phyloP scores from a whole-genome alignment of 78 protist species.

The Dictyostelium firmibasis region DNA sequence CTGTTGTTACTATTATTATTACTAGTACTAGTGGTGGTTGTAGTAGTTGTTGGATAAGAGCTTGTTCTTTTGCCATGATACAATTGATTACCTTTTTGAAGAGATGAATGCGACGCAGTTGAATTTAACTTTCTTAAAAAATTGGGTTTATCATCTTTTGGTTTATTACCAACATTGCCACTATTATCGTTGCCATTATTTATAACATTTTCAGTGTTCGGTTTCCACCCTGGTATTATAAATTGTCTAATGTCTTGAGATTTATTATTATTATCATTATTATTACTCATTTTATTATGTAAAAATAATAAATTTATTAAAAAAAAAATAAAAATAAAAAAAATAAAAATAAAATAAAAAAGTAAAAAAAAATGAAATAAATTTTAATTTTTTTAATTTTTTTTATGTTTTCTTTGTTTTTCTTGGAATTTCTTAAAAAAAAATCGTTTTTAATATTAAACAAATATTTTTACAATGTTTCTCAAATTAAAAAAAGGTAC shows the following conservation, averaged over 20 bases:
- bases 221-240: background rate
- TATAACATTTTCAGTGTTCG: background rate
- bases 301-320: too few relatives aligned
- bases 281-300: background rate
- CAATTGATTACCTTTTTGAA: background rate
- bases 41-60: background rate
- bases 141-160: background rate
- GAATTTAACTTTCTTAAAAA: background rate
- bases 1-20: background rate
- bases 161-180: background rate
- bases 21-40: background rate
- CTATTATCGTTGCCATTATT: background rate
- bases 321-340: too few relatives aligned
- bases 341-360: too few relatives aligned
- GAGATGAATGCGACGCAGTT: background rate
- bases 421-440: background rate
- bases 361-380: too few relatives aligned
- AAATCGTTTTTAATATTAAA: too few relatives aligned
- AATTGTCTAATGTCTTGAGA: background rate
- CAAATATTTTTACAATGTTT: too few relatives aligned
- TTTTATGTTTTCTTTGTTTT: too few relatives aligned
- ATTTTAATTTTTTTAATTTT: too few relatives aligned
- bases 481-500: too few relatives aligned
- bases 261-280: background rate
- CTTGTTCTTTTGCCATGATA: slow-evolving; percentile 5